A percentile compares a stretch with the other conserved stretches of the same genome.
Conservation (phyloP, 139 green algal species). For the Axilococcus clingmanii region DNA sequence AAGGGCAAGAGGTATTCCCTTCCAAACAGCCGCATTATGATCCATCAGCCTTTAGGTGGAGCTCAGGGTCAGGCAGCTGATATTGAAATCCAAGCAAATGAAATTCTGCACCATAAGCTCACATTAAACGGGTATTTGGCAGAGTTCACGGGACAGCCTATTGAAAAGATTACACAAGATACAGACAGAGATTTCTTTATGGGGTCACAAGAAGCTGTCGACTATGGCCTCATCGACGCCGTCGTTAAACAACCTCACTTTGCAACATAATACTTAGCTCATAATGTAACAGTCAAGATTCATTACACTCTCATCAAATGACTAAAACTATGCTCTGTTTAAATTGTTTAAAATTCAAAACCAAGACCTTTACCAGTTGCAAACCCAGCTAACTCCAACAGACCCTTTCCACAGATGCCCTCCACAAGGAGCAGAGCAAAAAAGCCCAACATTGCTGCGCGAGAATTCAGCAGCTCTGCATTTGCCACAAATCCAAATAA, state of each 20-base stretch:
- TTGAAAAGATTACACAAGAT: slow-evolving; percentile 91
- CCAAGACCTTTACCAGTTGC: slow-evolving; percentile 50
- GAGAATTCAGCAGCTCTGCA: slow-evolving; percentile 70
- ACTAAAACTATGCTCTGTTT: not conserved
- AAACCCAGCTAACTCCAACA: slow-evolving; percentile 65
- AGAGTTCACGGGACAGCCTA: slow-evolving; percentile 90
- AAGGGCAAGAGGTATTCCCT: slow-evolving; percentile 95
- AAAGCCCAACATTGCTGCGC: slow-evolving; percentile 80
- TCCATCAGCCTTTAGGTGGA: slow-evolving; percentile 97
- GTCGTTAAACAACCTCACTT: slow-evolving; percentile 51
- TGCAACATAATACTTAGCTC: not conserved
- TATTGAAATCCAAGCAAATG: slow-evolving; percentile 98
- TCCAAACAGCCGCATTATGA: slow-evolving; percentile 99
- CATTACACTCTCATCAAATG: slow-evolving; percentile 1
- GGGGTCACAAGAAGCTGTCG: slow-evolving; percentile 84
- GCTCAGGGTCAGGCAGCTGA: slow-evolving; percentile 97
- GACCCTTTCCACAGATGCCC: slow-evolving; percentile 44
- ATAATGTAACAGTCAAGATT: not conserved
- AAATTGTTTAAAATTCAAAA: slow-evolving; percentile 59
- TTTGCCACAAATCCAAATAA: slow-evolving; percentile 69
- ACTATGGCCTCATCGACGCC: slow-evolving; percentile 93
- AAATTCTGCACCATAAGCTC: slow-evolving; percentile 99
- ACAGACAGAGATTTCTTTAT: slow-evolving; percentile 99
- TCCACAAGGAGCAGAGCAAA: slow-evolving; percentile 72
- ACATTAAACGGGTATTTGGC: slow-evolving; percentile 96